Evolutionary conservation across 129 eudicot genomes (phyloP).

Genomic region (Flaveria linearis): DNA sequence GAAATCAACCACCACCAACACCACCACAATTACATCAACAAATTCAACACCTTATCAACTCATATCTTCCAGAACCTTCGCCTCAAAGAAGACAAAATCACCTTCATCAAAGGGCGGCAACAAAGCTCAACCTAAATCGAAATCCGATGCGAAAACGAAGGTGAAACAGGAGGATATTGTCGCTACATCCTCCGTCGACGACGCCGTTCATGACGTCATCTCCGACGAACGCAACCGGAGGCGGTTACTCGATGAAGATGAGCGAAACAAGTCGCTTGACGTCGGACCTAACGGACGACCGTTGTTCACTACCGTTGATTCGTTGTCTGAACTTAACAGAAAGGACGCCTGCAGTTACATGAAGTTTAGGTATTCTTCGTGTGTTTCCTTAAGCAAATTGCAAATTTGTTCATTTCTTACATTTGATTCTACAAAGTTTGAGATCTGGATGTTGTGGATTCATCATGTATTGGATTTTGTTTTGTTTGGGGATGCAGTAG

Average conservation of each 20-base stretch:
- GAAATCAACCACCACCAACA: conserved; percentile 16
- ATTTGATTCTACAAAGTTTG: background rate
- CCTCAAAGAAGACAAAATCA: conserved; percentile 41
- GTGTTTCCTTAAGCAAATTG: background rate
- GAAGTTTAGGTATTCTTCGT: background rate
- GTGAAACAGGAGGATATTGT: conserved; percentile 37
- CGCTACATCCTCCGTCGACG: conserved; percentile 31
- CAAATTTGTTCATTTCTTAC: too few relatives aligned
- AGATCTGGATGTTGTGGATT: background rate
- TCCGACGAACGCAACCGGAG: conserved; percentile 44
- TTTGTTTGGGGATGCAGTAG: conserved; percentile 38
- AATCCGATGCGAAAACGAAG: conserved; percentile 36
- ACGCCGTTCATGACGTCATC: conserved; percentile 28
- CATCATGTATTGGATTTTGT: background rate
- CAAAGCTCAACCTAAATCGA: conserved; percentile 31
- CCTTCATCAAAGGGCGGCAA: conserved; percentile 25
- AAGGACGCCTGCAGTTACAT: conserved; percentile 60
- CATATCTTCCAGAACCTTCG: conserved; percentile 43
- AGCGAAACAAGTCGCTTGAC: conserved; percentile 61
- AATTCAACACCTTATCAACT: conserved; percentile 21
- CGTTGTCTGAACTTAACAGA: conserved; percentile 50
- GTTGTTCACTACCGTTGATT: conserved; percentile 54
- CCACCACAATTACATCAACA: background rate
- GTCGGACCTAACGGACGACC: conserved; percentile 73
- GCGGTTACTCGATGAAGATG: conserved; percentile 63